Conservation (phyloP, 2,329 filamentous ascomycete species). For the Pseudonectria foliicola region DNA sequence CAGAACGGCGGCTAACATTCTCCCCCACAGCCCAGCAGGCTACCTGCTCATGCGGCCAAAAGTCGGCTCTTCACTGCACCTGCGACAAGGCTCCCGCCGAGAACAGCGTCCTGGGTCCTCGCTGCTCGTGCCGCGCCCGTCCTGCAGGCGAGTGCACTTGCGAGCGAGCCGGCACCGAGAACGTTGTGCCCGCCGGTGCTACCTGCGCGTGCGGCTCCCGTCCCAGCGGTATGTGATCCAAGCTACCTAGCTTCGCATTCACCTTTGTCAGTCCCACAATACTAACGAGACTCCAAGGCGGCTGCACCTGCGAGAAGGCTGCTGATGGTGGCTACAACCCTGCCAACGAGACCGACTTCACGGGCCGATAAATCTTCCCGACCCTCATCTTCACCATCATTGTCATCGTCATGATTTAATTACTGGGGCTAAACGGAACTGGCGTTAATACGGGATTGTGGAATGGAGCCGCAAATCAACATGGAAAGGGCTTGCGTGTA, state of each 20-base stretch:
- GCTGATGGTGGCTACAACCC: constrained; percentile 54
- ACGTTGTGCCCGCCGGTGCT: constrained; percentile 49
- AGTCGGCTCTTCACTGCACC: constrained; percentile 77
- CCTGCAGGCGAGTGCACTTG: constrained; percentile 78
- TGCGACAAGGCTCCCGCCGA: constrained; percentile 71
- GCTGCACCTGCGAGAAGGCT: constrained; percentile 78
- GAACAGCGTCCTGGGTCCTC: constrained; percentile 64
- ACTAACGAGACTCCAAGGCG: constrained; percentile 37
- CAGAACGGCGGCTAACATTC: constrained; percentile 3
- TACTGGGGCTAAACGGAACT: neutral
- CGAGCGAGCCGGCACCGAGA: constrained; percentile 64
- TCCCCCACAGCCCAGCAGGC: constrained; percentile 55
- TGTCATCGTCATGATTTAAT: neutral
- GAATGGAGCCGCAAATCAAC: no score
- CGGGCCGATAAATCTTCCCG: constrained; percentile 41
- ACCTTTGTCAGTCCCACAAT: neutral
- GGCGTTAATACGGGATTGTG: no score
- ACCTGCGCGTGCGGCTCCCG: constrained; percentile 74
- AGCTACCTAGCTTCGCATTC: neutral
- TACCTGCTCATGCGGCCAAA: constrained; percentile 83
- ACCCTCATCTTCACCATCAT: neutral
- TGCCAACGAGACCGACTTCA: constrained; percentile 77
- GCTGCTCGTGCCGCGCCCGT: constrained; percentile 78
- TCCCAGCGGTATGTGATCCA: constrained; percentile 51
- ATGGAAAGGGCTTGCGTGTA: no score